phyloP scores from a whole-genome alignment of 441 rosid genomes.

The Oxalis stricta region DNA sequence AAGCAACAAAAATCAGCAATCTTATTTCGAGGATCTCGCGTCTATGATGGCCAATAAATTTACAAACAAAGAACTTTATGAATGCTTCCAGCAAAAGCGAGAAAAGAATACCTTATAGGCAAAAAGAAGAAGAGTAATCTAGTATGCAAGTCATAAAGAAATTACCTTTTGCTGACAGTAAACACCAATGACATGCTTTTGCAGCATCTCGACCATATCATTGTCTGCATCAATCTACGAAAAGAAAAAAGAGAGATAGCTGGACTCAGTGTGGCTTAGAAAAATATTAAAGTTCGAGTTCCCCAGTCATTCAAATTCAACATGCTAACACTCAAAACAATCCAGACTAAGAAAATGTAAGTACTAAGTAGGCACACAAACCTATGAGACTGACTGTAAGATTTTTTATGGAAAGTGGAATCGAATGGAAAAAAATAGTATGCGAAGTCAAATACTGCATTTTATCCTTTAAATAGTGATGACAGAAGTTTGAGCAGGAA shows the following conservation, averaged over 20 bases:
- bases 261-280: background rate
- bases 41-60: constrained; percentile 7
- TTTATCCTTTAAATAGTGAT: background rate
- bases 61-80: background rate
- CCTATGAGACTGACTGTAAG: too few relatives aligned
- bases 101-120: background rate
- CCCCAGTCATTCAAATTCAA: too few relatives aligned
- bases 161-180: constrained; percentile 77
- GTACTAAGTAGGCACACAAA: too few relatives aligned
- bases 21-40: too few relatives aligned
- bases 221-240: constrained; percentile 84
- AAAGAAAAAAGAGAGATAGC: constrained; percentile 15
- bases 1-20: too few relatives aligned
- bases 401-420: too few relatives aligned
- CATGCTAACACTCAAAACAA: too few relatives aligned
- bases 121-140: background rate
- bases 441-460: too few relatives aligned
- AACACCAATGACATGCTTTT: constrained; percentile 58
- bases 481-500: background rate
- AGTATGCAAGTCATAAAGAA: constrained; percentile 8
- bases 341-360: too few relatives aligned
- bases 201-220: constrained; percentile 55
- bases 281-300: too few relatives aligned
- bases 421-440: too few relatives aligned
- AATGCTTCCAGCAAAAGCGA: background rate